A percentile compares a stretch with the other conserved stretches of the same genome.
Conservation (phyloP, 108 stramenopile genomes). For the Skeletonema costatum region DNA sequence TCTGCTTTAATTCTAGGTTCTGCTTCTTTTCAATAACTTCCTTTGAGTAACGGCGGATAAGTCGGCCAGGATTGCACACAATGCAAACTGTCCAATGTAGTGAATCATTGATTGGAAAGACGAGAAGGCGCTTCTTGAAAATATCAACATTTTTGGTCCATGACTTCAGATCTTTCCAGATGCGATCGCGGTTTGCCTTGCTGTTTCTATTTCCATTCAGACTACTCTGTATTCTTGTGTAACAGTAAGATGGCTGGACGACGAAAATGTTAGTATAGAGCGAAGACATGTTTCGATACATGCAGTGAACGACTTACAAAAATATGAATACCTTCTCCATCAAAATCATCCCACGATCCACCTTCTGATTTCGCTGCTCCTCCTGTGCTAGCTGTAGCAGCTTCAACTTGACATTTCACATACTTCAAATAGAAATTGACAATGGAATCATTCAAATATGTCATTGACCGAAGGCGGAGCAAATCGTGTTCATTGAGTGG, state of each 20-base stretch:
- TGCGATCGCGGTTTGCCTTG: conserved; percentile 10
- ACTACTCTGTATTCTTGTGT: conserved; percentile 29
- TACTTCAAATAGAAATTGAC: conserved; percentile 49
- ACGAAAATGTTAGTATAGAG: background rate
- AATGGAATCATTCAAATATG: conserved; percentile 48
- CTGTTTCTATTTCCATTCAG: conserved; percentile 21
- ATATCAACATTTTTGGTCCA: conserved; percentile 67
- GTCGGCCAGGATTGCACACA: conserved; percentile 32
- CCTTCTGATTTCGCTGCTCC: background rate
- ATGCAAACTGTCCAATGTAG: conserved; percentile 61
- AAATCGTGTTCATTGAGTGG: conserved; percentile 36
- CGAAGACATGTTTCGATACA: background rate
- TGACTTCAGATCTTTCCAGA: conserved; percentile 40
- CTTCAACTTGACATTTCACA: conserved; percentile 6
- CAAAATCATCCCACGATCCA: conserved; percentile 27
- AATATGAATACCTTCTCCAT: conserved; percentile 32
- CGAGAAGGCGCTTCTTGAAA: conserved; percentile 53
- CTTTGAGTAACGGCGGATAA: conserved; percentile 21
- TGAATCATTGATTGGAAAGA: conserved; percentile 57
- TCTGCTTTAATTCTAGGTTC: background rate
- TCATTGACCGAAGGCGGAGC: conserved; percentile 38
- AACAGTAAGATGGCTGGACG: conserved; percentile 25
- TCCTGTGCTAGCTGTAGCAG: background rate
- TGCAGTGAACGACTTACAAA: background rate
- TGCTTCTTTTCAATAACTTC: background rate